Conservation (phyloP, 2,329 filamentous ascomycete species). For the Fusarium musae region DNA sequence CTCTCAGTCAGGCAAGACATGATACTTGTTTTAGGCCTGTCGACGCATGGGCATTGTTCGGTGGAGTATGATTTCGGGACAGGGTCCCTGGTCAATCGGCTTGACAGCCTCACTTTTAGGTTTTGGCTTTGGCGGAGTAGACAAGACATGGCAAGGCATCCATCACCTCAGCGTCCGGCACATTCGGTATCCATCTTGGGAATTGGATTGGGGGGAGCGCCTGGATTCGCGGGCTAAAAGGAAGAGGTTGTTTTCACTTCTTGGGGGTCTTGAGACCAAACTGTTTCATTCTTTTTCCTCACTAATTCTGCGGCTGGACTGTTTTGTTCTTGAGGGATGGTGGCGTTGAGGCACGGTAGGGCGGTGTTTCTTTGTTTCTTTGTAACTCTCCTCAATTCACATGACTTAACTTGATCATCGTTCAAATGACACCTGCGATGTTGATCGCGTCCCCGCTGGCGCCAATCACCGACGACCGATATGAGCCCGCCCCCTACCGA, state of each 20-base stretch:
- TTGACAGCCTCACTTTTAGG: slow-evolving; percentile 44
- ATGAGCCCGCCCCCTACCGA: slow-evolving; percentile 26
- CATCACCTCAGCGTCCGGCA: slow-evolving; percentile 33
- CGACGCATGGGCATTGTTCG: slow-evolving; percentile 33
- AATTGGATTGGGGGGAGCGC: slow-evolving; percentile 22
- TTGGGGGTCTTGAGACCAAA: slow-evolving; percentile 15
- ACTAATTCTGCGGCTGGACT: slow-evolving; percentile 13
- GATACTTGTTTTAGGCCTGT: slow-evolving; percentile 25
- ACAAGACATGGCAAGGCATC: slow-evolving; percentile 42
- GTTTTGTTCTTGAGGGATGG: slow-evolving; percentile 15
- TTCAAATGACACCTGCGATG: slow-evolving; percentile 19
- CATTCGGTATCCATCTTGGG: slow-evolving; percentile 29
- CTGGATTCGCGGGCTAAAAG: slow-evolving; percentile 25
- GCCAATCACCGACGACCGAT: slow-evolving; percentile 28
- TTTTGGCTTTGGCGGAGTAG: slow-evolving; percentile 43
- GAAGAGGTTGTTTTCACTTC: slow-evolving; percentile 14
- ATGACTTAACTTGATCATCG: slow-evolving; percentile 7
- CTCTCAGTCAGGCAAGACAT: slow-evolving; percentile 16
- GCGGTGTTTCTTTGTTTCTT: slow-evolving; percentile 16
- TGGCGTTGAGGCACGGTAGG: slow-evolving; percentile 35
- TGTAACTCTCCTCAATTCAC: slow-evolving; percentile 40
- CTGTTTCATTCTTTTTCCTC: slow-evolving; percentile 17
- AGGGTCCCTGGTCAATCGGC: slow-evolving; percentile 37
- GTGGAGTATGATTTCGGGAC: slow-evolving; percentile 41
- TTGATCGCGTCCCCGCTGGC: slow-evolving; percentile 2